These are phyloP conservation scores for Mimosa pudica DNA, from an alignment of 306 rosid genomes.

Conservation along the genomic window DNA sequence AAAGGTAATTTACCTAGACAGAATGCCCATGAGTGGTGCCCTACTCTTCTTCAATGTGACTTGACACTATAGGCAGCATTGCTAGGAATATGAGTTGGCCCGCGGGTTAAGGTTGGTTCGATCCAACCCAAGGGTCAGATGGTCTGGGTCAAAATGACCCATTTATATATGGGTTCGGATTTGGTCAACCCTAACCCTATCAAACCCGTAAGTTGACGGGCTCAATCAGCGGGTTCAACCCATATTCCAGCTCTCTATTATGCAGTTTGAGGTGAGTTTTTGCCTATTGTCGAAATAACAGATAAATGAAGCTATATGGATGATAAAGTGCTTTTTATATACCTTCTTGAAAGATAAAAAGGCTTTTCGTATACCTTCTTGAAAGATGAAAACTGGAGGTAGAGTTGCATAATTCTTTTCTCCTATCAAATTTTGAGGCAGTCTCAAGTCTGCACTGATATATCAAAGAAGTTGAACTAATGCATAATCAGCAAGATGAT, in stretches of 20 bases:
- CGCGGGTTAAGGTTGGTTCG: no score
- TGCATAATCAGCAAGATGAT: background rate
- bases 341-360: background rate
- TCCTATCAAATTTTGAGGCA: background rate
- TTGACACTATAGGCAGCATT: background rate
- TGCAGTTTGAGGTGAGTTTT: no score
- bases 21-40: background rate
- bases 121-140: no score
- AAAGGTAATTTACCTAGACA: background rate
- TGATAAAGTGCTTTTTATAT: background rate
- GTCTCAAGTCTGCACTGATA: background rate
- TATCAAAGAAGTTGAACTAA: background rate
- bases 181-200: no score
- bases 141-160: no score
- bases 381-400: background rate
- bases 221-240: no score
- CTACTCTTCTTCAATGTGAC: background rate
- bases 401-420: background rate
- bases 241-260: no score
- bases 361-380: background rate
- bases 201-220: no score
- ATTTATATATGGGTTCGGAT: no score
- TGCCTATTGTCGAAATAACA: background rate
- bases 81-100: background rate
- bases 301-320: background rate